Conservation (phyloP, 2,329 filamentous ascomycete species). For the Metarhizium rileyi region DNA sequence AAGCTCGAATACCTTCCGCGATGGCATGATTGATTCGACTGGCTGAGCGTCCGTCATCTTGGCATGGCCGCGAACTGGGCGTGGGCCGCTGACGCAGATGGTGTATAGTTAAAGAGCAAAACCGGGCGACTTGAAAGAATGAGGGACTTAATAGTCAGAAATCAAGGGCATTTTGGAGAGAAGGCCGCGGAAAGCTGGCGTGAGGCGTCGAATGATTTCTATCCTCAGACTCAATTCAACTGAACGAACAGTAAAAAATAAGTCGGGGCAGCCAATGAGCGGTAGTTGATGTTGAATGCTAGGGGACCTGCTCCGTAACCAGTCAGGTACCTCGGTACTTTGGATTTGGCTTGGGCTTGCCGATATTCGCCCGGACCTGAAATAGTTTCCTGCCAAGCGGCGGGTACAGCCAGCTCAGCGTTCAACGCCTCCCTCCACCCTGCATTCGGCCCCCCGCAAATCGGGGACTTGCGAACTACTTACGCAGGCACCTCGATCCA, state of each 20-base stretch:
- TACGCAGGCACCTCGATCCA: not conserved
- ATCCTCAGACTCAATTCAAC: not conserved
- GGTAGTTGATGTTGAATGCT: too few relatives aligned
- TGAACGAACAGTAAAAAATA: not conserved
- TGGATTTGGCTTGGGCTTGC: not conserved
- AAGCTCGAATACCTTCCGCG: constrained; percentile 33
- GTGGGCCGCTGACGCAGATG: not conserved
- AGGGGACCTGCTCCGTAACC: too few relatives aligned
- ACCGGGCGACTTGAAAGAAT: not conserved
- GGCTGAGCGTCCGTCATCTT: constrained; percentile 19
- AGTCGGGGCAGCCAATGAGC: not conserved
- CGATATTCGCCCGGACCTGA: not conserved
- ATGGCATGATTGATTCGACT: constrained; percentile 14
- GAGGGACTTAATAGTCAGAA: not conserved
- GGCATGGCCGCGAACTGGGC: constrained; percentile 8
- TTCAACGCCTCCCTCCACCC: not conserved
- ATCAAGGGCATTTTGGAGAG: not conserved
- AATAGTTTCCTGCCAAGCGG: not conserved
- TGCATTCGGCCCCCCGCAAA: too few relatives aligned
- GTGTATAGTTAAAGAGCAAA: not conserved
- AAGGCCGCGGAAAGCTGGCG: not conserved
- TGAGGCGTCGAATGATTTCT: not conserved
- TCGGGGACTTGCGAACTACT: not conserved
- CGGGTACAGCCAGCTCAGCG: not conserved
- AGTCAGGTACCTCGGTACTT: too few relatives aligned